Percentiles rank a stretch among this genome's conserved stretches.
phyloP scores from a whole-genome alignment of 202 grass and related monocot genomes.

The Panicum virgatum region DNA sequence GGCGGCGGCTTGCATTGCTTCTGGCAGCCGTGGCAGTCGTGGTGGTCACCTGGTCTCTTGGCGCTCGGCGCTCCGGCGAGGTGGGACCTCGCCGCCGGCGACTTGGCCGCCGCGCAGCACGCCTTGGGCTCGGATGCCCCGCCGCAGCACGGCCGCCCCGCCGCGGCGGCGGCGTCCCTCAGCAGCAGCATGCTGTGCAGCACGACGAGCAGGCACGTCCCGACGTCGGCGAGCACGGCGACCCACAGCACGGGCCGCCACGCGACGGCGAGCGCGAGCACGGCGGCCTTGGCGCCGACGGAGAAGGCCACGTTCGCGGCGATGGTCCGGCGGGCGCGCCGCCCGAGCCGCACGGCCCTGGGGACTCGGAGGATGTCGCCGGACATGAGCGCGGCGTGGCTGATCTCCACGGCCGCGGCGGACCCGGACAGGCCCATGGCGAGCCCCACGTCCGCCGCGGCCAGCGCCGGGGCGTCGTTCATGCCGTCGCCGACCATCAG shows the following conservation, averaged over 20 bases:
- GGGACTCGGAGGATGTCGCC: constrained; percentile 61
- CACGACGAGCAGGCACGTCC: constrained; percentile 81
- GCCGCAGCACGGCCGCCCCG: background rate
- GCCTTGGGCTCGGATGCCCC: no score
- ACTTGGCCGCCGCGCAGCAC: no score
- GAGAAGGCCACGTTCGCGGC: constrained; percentile 53
- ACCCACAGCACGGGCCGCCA: constrained; percentile 72
- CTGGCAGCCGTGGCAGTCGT: background rate
- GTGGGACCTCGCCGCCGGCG: constrained; percentile 15
- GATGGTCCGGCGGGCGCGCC: constrained; percentile 46
- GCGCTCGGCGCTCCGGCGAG: background rate
- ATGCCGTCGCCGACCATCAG: constrained; percentile 86
- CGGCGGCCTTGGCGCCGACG: constrained; percentile 34
- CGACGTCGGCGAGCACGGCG: constrained; percentile 76
- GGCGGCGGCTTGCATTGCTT: background rate
- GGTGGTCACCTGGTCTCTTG: background rate
- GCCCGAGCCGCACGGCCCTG: constrained; percentile 50
- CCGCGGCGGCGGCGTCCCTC: background rate
- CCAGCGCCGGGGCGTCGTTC: constrained; percentile 83
- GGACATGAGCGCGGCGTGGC: constrained; percentile 79
- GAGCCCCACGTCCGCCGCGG: constrained; percentile 61
- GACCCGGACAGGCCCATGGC: constrained; percentile 84
- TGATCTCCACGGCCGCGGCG: constrained; percentile 69
- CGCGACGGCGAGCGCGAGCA: constrained; percentile 48
- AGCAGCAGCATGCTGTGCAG: constrained; percentile 77